Percentiles rank a stretch among this genome's conserved stretches.
phyloP scores from a whole-genome alignment of 352 stramenopile species.

The Phytophthora pseudosyringae region DNA sequence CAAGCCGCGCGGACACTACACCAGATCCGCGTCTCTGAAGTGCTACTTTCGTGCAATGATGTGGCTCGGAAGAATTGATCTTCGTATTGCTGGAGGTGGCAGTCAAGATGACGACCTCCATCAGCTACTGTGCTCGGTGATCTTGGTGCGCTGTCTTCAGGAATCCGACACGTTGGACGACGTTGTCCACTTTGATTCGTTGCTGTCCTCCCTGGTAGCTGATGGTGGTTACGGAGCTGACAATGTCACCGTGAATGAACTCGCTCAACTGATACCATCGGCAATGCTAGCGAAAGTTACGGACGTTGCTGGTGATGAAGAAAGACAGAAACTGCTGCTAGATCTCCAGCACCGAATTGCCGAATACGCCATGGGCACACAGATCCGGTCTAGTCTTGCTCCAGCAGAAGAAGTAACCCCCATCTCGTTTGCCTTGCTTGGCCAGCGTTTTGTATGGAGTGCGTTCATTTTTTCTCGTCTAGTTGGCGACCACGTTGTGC shows the following conservation, averaged over 20 bases:
- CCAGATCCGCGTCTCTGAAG: constrained; percentile 20
- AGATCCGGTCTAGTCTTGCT: not conserved
- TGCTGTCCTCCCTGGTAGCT: constrained; percentile 21
- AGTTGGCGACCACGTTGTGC: constrained; percentile 21
- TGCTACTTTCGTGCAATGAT: constrained; percentile 31
- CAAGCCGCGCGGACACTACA: constrained; percentile 37
- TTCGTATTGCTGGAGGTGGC: constrained; percentile 22
- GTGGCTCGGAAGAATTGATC: constrained; percentile 30
- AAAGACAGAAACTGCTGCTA: not conserved
- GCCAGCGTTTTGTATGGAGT: constrained; percentile 34
- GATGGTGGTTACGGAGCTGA: constrained; percentile 23
- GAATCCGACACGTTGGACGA: constrained; percentile 4
- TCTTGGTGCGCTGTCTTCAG: constrained; percentile 21
- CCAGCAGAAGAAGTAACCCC: not conserved
- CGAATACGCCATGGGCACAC: not conserved
- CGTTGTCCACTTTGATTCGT: constrained; percentile 12
- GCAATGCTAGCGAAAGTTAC: too few relatives aligned
- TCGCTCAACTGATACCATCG: not conserved
- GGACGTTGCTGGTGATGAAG: too few relatives aligned
- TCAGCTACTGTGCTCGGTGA: constrained; percentile 24
- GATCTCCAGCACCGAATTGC: constrained; percentile 15
- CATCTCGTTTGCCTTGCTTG: constrained; percentile 23
- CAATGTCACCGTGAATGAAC: constrained; percentile 1
- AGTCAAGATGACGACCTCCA: constrained; percentile 8
- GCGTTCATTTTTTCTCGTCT: constrained; percentile 30